Evolutionary conservation across 1,139 yeast genomes (phyloP).

Genomic region (Candida frijolesensis): DNA sequence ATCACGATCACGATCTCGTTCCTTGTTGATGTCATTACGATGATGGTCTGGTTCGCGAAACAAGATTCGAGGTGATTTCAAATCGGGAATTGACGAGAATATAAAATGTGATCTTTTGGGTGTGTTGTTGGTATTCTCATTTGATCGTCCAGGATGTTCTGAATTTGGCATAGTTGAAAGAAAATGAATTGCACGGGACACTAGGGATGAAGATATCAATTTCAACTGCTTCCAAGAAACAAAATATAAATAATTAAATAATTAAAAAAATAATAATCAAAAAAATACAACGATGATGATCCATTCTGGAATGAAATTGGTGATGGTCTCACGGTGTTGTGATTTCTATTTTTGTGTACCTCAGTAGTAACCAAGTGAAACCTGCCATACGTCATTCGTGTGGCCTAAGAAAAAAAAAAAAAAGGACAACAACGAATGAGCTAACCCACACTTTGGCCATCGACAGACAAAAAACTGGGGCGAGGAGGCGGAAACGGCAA

Average conservation of each 20-base stretch:
- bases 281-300: not conserved
- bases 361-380: not conserved
- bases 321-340: not conserved
- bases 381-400: not conserved
- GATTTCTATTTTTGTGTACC: not conserved
- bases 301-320: not conserved
- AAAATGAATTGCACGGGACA: too few relatives aligned
- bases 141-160: not conserved
- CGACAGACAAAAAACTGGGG: not conserved
- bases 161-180: not conserved
- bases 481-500: too few relatives aligned
- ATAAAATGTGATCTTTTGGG: not conserved
- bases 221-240: too few relatives aligned
- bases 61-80: not conserved
- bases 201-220: too few relatives aligned
- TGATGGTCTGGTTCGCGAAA: not conserved
- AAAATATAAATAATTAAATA: too few relatives aligned
- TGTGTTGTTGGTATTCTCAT: not conserved
- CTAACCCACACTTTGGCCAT: not conserved
- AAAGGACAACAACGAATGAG: too few relatives aligned
- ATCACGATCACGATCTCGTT: not conserved
- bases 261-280: not conserved
- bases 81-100: not conserved
- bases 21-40: not conserved
- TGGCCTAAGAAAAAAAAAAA: too few relatives aligned